Conservation (phyloP, 2,329 filamentous ascomycete species). For the Aspergillus brasiliensis region DNA sequence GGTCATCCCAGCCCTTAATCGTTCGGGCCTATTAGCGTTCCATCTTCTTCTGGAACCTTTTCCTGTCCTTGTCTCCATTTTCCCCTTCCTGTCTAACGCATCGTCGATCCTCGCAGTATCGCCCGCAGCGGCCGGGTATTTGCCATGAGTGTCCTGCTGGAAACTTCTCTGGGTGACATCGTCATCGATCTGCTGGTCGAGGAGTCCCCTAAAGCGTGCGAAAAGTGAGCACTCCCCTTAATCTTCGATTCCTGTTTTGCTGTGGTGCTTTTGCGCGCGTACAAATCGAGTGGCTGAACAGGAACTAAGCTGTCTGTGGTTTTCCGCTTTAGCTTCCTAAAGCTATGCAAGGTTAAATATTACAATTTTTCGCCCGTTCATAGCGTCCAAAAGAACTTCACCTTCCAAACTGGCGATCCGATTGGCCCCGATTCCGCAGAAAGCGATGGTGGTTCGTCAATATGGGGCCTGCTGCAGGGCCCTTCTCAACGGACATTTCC, state of each 20-base stretch:
- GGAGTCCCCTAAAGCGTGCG: slow-evolving; percentile 85
- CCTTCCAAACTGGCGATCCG: slow-evolving; percentile 93
- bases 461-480: slow-evolving; percentile 81
- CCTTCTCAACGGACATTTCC: slow-evolving; percentile 74
- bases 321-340: slow-evolving; percentile 73
- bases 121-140: slow-evolving; percentile 15
- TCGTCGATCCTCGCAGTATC: slow-evolving; percentile 17
- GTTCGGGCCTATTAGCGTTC: neutral
- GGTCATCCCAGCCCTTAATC: neutral
- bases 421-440: slow-evolving; percentile 80
- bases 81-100: slow-evolving; percentile 14
- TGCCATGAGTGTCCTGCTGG: slow-evolving; percentile 86
- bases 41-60: neutral
- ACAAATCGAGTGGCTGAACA: slow-evolving; percentile 55
- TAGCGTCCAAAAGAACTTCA: slow-evolving; percentile 91
- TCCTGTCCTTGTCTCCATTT: slow-evolving; percentile 4
- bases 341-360: slow-evolving; percentile 98
- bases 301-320: slow-evolving; percentile 53
- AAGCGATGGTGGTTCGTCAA: slow-evolving; percentile 89
- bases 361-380: slow-evolving; percentile 97
- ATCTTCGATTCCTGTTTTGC: slow-evolving; percentile 1
- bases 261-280: slow-evolving; percentile 12
- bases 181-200: slow-evolving; percentile 91
- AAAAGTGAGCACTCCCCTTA: slow-evolving; percentile 71
- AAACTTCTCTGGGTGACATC: slow-evolving; percentile 91